Evolutionary conservation across 495 filamentous ascomycete species (phyloP).

Genomic region (Beverwykella pulmonaria): DNA sequence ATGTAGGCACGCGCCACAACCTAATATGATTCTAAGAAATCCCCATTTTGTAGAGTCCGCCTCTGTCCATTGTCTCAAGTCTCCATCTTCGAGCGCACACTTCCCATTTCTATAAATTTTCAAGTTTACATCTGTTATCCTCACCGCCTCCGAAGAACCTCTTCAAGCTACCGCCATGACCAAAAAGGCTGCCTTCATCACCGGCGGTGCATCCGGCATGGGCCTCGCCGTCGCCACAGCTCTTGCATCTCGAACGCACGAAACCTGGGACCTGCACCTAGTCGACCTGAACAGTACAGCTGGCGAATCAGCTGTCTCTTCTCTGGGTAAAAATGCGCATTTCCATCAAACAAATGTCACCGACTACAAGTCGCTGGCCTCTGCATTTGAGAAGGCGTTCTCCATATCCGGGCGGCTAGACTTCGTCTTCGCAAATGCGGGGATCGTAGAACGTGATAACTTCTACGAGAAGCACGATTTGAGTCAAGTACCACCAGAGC

Average conservation of each 20-base stretch:
- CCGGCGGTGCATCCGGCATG: conserved; percentile 42
- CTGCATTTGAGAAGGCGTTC: conserved; percentile 40
- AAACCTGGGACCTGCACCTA: conserved; percentile 39
- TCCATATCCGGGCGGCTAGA: conserved; percentile 38
- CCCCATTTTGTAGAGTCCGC: background rate
- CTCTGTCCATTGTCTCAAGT: background rate
- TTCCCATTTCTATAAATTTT: too few species aligned
- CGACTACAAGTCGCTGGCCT: conserved; percentile 32
- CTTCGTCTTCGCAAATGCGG: conserved; percentile 46
- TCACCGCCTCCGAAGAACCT: too few species aligned
- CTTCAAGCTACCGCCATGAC: conserved; percentile 7
- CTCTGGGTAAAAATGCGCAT: conserved; percentile 23
- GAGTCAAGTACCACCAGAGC: conserved; percentile 34
- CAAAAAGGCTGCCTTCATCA: conserved; percentile 36
- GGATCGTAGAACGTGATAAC: conserved; percentile 40
- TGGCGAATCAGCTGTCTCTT: conserved; percentile 33
- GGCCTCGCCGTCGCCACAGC: conserved; percentile 43
- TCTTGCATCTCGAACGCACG: conserved; percentile 26
- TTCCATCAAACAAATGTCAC: conserved; percentile 42
- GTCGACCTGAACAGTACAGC: conserved; percentile 37
- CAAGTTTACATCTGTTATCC: too few species aligned
- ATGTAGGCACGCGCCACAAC: background rate
- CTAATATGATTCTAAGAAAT: background rate
- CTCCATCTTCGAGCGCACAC: background rate
- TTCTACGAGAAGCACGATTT: conserved; percentile 39